Evolutionary conservation across 2,329 filamentous ascomycete species (phyloP), one percentile per base, ranked within the genome.

Genomic region (Phyllachora maydis): DNA sequence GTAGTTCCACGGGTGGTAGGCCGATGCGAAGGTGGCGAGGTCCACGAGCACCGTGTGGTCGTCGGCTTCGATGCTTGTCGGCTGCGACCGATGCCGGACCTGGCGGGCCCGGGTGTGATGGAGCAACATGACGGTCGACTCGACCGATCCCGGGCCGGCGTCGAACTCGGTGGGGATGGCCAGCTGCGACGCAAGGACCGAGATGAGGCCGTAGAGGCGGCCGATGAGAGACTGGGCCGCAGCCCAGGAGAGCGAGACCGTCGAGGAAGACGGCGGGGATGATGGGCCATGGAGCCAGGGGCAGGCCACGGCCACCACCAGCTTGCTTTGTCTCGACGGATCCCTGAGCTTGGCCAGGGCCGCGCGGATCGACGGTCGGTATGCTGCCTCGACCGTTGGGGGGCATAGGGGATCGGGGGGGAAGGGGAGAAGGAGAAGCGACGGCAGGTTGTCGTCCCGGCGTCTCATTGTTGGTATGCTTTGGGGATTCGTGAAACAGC

Each of bases 201-300:
- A 73, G 26, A 88, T 54, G 23, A 93, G 59, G 36, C 70, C 69
- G 55, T 95, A 95, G 13, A 90, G 42, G 14, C 65, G 64, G 3
- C 76, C 75, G 12, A 93, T 49, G 4, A 85, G 54, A n/a, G 60
- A 56, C 45, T 92, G 81, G 0, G 70, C 62, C n/a, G 59, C 49
- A 16, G 56, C 41, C 60, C 82, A 91, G 11, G 64, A 52, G 21
- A 64, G 50, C 13, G 59, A n/a, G n/a, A n/a, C n/a, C 52, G 35
- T 62, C 58, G 21, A 61, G 54, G 15, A n/a, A n/a, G n/a, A n/a
- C n/a, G n/a, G n/a, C n/a, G 49, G 46, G 12, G 50, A 47, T 13
- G 53, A 49, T 16, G 49, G 47, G 11, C 62, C 57, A 22, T 56
- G 49, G 8, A 82, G 55, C 24, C 73, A 53, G 3, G 71, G 65